Percentiles rank a stretch among this genome's conserved stretches.
Conservation (phyloP, 164 flowering plant genomes). For the Chimonanthus praecox region DNA sequence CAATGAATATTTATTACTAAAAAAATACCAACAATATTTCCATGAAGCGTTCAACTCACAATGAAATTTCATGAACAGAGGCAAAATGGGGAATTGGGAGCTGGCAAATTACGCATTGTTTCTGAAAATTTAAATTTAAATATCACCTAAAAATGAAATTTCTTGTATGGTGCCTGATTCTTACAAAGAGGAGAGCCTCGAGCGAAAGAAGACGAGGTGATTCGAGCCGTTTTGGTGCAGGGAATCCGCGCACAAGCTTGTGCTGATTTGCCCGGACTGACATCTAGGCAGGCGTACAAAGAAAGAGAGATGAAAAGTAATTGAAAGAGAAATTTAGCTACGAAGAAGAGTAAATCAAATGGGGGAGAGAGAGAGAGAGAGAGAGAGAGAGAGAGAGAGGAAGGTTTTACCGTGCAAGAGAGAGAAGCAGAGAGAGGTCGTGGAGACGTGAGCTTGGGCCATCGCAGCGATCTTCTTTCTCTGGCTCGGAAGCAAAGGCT, state of each 20-base stretch:
- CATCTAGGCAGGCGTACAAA: conserved; percentile 21
- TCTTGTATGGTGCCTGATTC: conserved; percentile 1
- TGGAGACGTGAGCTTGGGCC: neutral
- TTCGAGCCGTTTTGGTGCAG: conserved; percentile 11
- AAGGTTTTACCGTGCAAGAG: neutral
- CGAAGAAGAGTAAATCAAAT: neutral
- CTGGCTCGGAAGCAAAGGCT: neutral
- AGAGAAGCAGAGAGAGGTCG: neutral
- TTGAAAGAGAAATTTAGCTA: neutral
- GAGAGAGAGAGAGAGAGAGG: neutral
- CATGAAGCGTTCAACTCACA: no score
- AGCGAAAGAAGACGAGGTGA: conserved; percentile 28
- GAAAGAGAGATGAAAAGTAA: neutral
- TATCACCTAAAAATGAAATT: no score
- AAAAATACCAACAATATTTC: no score
- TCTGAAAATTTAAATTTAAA: no score
- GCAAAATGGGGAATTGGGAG: no score
- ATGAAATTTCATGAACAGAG: no score
- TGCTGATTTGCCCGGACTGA: conserved; percentile 14
- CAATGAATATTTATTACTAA: no score
- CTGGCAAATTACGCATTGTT: no score
- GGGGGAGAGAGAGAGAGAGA: neutral
- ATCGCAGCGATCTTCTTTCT: neutral
- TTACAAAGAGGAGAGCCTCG: conserved; percentile 54
- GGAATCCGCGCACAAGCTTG: conserved; percentile 23